Conservation (phyloP, 768 basidiomycete genomes). For the Naganishia onofrii region DNA sequence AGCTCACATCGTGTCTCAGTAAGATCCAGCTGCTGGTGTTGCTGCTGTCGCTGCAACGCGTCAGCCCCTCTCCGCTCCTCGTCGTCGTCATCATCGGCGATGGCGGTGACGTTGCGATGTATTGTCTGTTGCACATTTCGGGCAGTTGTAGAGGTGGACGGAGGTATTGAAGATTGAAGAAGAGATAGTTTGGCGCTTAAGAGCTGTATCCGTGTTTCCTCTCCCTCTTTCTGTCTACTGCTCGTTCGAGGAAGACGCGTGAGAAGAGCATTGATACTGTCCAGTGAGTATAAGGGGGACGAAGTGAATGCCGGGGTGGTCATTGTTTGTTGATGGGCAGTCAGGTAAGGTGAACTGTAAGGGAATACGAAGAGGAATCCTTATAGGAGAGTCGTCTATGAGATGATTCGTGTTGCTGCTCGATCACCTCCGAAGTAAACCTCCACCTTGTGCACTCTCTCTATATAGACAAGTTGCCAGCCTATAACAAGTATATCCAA, state of each 20-base stretch:
- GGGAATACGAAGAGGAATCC: background rate
- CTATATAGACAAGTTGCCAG: background rate
- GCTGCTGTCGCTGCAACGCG: too few species aligned
- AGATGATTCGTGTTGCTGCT: background rate
- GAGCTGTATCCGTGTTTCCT: background rate
- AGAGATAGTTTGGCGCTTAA: slow-evolving; percentile 12
- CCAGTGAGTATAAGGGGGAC: background rate
- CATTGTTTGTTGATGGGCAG: background rate
- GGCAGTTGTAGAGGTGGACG: background rate
- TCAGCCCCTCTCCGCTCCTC: too few species aligned
- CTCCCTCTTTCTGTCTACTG: background rate
- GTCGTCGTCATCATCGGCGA: too few species aligned
- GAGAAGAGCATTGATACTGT: background rate
- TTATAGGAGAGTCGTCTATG: too few species aligned
- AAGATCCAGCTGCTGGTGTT: background rate
- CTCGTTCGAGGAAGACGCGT: background rate
- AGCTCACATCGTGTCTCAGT: background rate
- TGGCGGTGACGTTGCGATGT: too few species aligned
- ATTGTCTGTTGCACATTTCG: too few species aligned
- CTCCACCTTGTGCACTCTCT: background rate
- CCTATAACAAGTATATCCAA: too few species aligned
- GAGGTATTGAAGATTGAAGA: background rate
- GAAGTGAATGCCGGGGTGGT: background rate
- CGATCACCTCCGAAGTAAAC: too few species aligned
- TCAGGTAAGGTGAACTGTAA: background rate